These are phyloP conservation scores for Cnidoscolus chayamansa DNA, from an alignment of 441 rosid genomes.

Conservation along the genomic window DNA sequence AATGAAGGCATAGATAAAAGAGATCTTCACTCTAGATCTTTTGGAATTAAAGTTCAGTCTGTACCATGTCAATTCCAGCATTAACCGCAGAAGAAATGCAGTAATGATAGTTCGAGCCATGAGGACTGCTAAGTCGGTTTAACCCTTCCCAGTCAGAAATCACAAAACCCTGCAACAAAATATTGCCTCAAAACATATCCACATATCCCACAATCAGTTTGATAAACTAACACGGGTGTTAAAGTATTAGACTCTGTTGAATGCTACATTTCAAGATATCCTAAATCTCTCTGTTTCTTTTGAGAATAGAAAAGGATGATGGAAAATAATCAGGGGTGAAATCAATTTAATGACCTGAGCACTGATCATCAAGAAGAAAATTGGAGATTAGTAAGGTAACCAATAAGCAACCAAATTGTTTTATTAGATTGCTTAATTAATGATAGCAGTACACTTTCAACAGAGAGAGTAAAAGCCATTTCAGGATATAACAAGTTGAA, in stretches of 20 bases:
- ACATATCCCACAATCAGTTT: conserved; percentile 1
- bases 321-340: not conserved
- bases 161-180: conserved; percentile 64
- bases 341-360: not conserved
- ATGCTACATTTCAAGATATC: not conserved
- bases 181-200: conserved; percentile 2
- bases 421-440: not conserved
- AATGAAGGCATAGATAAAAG: conserved; percentile 15
- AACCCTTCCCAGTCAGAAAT: conserved; percentile 89
- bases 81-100: conserved; percentile 60
- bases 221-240: not conserved
- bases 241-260: not conserved
- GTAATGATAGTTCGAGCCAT: conserved; percentile 59
- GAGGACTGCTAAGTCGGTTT: conserved; percentile 56
- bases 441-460: conserved; percentile 5
- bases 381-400: not conserved
- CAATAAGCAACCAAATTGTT: not conserved
- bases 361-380: not conserved
- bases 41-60: not conserved
- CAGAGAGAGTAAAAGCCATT: conserved; percentile 3
- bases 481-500: conserved; percentile 15
- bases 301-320: not conserved
- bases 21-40: conserved; percentile 4
- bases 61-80: conserved; percentile 95
- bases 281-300: not conserved